A percentile compares a stretch with the other conserved stretches of the same genome.
Evolutionary conservation across 148 eudicot species (phyloP).

Genomic region (Silene uniflora): DNA sequence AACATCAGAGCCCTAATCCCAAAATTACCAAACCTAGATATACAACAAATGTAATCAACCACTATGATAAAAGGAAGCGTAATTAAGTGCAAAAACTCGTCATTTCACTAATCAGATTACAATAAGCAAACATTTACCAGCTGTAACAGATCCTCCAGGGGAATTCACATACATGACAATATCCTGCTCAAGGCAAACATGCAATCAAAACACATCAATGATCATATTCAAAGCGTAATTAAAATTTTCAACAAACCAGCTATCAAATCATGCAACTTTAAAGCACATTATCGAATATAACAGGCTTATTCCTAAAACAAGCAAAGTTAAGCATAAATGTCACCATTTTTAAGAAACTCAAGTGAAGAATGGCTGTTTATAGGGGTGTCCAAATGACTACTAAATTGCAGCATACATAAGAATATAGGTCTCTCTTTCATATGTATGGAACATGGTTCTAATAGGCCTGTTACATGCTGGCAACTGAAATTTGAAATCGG

Average conservation of each 20-base stretch:
- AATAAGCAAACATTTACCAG: conserved; percentile 49
- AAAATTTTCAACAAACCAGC: neutral
- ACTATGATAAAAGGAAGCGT: neutral
- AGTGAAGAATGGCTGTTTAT: neutral
- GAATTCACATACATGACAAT: conserved; percentile 97
- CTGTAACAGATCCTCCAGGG: conserved; percentile 98
- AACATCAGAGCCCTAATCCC: too few species aligned
- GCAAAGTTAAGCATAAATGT: neutral
- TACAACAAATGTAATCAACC: conserved; percentile 5
- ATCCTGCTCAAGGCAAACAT: conserved; percentile 47
- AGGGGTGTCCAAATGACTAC: neutral
- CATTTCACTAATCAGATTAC: conserved; percentile 11
- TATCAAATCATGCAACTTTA: neutral
- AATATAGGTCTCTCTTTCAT: neutral
- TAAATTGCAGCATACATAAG: neutral
- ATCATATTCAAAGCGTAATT: neutral
- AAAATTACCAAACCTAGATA: conserved; percentile 83
- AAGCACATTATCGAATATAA: neutral
- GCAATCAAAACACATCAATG: neutral
- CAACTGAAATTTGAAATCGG: neutral
- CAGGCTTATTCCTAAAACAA: neutral
- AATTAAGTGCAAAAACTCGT: neutral
- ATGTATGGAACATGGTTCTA: neutral
- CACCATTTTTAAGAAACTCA: neutral
- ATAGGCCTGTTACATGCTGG: neutral